These are phyloP conservation scores for Acanthochlamys bracteata DNA, from an alignment of 106 monocot species.

Conservation along the genomic window DNA sequence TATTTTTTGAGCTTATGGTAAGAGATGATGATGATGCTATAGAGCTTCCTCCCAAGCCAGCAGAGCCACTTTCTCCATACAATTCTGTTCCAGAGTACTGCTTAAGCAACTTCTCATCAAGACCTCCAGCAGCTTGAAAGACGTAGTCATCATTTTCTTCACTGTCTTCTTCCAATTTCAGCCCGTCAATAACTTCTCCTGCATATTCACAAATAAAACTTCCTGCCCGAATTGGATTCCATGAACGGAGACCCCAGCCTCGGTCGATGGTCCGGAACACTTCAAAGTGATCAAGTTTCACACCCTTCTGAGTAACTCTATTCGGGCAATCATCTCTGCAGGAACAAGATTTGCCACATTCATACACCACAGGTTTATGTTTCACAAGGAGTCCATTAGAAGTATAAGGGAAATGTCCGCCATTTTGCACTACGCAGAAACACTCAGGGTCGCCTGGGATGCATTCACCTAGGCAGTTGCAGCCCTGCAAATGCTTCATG, in stretches of 20 bases:
- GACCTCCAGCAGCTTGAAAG: slow-evolving; percentile 28
- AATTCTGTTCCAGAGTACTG: slow-evolving; percentile 81
- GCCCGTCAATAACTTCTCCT: slow-evolving; percentile 50
- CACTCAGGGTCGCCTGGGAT: slow-evolving; percentile 49
- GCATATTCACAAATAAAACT: slow-evolving; percentile 66
- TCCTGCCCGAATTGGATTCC: slow-evolving; percentile 68
- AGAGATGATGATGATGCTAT: slow-evolving; percentile 37
- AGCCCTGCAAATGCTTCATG: slow-evolving; percentile 29
- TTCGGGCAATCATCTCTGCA: slow-evolving; percentile 55
- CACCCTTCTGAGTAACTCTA: slow-evolving; percentile 46
- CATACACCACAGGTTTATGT: slow-evolving; percentile 53
- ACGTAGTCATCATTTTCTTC: slow-evolving; percentile 58
- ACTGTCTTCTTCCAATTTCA: slow-evolving; percentile 23
- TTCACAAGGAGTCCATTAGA: slow-evolving; percentile 48
- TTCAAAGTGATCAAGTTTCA: slow-evolving; percentile 60
- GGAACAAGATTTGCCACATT: slow-evolving; percentile 44
- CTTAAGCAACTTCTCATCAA: slow-evolving; percentile 39
- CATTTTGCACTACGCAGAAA: slow-evolving; percentile 44
- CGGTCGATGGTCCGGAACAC: slow-evolving; percentile 59
- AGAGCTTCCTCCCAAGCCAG: slow-evolving; percentile 19
- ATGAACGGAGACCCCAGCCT: slow-evolving; percentile 77
- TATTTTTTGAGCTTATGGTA: slow-evolving; percentile 44
- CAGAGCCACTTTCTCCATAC: slow-evolving; percentile 40
- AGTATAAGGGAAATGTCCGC: slow-evolving; percentile 57
- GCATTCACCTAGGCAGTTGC: slow-evolving; percentile 48